phyloP scores from a whole-genome alignment of 495 filamentous ascomycete species.

The Neurospora terricola region DNA sequence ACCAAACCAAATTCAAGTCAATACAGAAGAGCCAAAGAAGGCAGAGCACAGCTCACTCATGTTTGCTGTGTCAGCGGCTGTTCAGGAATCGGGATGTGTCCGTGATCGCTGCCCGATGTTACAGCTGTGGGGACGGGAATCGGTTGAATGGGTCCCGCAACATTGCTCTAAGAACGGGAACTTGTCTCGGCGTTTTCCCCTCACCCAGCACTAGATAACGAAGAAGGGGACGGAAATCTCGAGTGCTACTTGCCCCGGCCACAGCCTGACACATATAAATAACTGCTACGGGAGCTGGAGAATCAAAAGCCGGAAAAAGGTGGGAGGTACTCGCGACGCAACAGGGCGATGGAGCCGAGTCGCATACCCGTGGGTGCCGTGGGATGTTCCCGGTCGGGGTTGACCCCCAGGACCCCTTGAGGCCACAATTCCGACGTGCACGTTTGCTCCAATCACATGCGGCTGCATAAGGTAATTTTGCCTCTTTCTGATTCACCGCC shows the following conservation, averaged over 20 bases:
- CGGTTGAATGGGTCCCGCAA: background rate
- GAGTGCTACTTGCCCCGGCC: background rate
- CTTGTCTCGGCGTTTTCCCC: background rate
- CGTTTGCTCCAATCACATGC: background rate
- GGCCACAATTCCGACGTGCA: background rate
- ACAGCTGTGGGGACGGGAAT: background rate
- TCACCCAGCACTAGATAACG: background rate
- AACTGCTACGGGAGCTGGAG: background rate
- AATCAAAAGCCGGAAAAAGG: background rate
- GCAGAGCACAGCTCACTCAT: background rate
- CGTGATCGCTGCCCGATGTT: background rate
- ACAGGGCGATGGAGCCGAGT: background rate
- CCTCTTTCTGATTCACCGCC: slow-evolving; percentile 1
- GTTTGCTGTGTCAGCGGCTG: background rate
- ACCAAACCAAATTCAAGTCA: background rate
- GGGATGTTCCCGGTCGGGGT: background rate
- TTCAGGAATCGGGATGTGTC: background rate
- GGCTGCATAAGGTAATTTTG: slow-evolving; percentile 2
- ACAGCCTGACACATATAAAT: background rate
- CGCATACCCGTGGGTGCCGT: background rate
- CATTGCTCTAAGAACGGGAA: background rate
- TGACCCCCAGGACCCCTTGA: background rate
- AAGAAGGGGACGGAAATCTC: background rate
- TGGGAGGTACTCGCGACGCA: background rate
- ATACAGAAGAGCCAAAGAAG: background rate